phyloP scores from a whole-genome alignment of 148 eudicot genomes.

The Heliamphora exappendiculata region DNA sequence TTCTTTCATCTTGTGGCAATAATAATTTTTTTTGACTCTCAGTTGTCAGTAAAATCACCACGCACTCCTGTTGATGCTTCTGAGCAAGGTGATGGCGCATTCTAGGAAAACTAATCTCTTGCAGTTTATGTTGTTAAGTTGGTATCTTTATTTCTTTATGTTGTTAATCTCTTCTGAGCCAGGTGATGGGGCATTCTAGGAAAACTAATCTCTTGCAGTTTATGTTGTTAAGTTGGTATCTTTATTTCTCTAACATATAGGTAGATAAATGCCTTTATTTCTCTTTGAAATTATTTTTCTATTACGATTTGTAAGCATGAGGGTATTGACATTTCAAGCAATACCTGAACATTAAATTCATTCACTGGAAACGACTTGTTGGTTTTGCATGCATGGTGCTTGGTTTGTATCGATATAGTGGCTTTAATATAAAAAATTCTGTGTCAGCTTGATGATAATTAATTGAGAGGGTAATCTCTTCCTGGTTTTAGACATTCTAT shows the following conservation, averaged over 20 bases:
- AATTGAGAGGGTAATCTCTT: not conserved
- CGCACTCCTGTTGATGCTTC: slow-evolving; percentile 45
- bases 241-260: slow-evolving; percentile 7
- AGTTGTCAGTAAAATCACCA: slow-evolving; percentile 68
- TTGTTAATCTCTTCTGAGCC: too few relatives aligned
- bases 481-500: not conserved
- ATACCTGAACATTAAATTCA: not conserved
- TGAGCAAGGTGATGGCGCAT: slow-evolving; percentile 69
- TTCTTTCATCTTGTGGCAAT: slow-evolving; percentile 11
- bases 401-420: not conserved
- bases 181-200: too few relatives aligned
- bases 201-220: slow-evolving; percentile 18
- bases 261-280: not conserved
- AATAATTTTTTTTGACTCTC: slow-evolving; percentile 29
- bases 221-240: slow-evolving; percentile 14
- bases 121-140: slow-evolving; percentile 16
- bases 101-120: slow-evolving; percentile 9
- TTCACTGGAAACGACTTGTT: not conserved
- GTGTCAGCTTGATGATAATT: not conserved
- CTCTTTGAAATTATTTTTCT: not conserved
- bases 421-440: not conserved
- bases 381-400: slow-evolving; percentile 3
- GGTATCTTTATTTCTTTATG: slow-evolving; percentile 10
- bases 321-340: not conserved
- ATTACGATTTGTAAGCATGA: not conserved